These are phyloP conservation scores for Durio zibethinus DNA, from an alignment of 345 rosid species.

Conservation along the genomic window DNA sequence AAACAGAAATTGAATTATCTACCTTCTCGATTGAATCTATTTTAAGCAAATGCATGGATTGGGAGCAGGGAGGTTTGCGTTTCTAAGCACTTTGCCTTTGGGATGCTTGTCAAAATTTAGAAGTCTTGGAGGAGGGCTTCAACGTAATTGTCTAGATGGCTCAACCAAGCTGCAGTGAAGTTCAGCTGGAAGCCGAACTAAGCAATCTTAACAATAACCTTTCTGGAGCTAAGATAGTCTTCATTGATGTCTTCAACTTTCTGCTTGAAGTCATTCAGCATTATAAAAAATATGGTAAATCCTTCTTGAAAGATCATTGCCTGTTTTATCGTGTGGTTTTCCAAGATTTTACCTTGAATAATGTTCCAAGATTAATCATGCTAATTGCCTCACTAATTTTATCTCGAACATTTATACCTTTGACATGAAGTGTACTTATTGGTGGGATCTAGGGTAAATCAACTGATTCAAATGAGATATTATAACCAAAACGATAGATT, in stretches of 20 bases:
- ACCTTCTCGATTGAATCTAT: background rate
- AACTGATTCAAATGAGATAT: no score
- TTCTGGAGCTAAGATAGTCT: slow-evolving; percentile 4
- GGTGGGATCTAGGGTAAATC: no score
- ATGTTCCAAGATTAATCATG: no score
- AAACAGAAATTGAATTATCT: background rate
- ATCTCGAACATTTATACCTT: no score
- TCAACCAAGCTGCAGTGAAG: slow-evolving; percentile 12
- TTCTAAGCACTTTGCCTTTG: slow-evolving; percentile 17
- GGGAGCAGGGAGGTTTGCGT: slow-evolving; percentile 21
- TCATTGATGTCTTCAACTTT: slow-evolving; percentile 21
- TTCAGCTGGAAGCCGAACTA: slow-evolving; percentile 20
- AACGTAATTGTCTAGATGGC: background rate
- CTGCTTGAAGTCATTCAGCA: slow-evolving; percentile 17
- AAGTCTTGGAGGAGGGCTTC: background rate
- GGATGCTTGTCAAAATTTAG: slow-evolving; percentile 20
- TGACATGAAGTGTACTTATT: no score
- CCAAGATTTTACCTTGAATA: no score
- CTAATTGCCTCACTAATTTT: no score
- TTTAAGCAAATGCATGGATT: slow-evolving; percentile 18
- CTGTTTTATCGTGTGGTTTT: background rate
- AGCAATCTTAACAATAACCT: slow-evolving; percentile 5
- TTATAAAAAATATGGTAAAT: background rate
- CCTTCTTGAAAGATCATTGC: background rate
- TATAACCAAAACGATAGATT: no score